Conservation (phyloP, 768 basidiomycete species). For the Clavaria fumosa region DNA sequence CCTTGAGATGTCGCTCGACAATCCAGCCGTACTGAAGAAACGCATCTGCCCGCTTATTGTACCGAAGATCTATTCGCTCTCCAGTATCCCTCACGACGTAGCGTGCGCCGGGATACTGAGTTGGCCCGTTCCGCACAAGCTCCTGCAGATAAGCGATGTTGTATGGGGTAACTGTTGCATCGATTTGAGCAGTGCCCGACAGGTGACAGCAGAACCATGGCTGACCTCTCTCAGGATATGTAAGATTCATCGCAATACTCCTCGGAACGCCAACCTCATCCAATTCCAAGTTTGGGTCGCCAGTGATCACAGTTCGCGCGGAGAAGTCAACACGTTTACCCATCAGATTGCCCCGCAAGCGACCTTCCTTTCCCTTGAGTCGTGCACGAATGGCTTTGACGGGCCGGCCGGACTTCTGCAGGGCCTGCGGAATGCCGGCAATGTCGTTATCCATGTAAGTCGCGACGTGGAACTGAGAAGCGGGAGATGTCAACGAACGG, state of each 20-base stretch:
- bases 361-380: conserved; percentile 97
- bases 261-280: conserved; percentile 95
- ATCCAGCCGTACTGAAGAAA: conserved; percentile 98
- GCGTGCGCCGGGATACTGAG: conserved; percentile 87
- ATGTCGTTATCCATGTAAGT: conserved; percentile 99
- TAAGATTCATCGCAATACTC: conserved; percentile 95
- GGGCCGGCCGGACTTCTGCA: conserved; percentile 94
- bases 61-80: conserved; percentile 90
- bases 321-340: conserved; percentile 99
- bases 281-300: conserved; percentile 91
- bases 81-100: conserved; percentile 97
- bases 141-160: conserved; percentile 92
- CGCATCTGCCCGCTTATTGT: conserved; percentile 91
- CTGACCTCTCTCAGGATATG: conserved; percentile 88
- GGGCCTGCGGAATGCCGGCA: conserved; percentile 90
- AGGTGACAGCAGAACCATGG: neutral
- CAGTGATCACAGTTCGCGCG: conserved; percentile 96
- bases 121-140: conserved; percentile 88
- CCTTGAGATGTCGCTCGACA: conserved; percentile 92
- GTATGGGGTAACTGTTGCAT: conserved; percentile 77
- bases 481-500: conserved; percentile 6
- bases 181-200: conserved; percentile 6
- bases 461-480: conserved; percentile 81
- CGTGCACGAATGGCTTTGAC: conserved; percentile 97
- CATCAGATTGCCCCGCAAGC: conserved; percentile 96